phyloP scores from a whole-genome alignment of 495 filamentous ascomycete genomes.

The Aspergillus sclerotiicarbonarius region DNA sequence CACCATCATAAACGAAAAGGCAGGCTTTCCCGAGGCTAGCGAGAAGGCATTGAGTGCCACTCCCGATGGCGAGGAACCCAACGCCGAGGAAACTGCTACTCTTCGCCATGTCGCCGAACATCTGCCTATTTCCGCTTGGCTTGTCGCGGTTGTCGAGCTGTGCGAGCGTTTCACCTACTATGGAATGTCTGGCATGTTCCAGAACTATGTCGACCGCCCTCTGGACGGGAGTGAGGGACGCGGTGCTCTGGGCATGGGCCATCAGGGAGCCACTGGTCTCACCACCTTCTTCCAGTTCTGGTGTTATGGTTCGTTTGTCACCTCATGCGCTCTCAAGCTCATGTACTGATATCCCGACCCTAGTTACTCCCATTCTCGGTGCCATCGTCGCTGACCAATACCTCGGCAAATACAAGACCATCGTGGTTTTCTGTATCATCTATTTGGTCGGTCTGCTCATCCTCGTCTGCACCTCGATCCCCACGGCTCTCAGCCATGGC shows the following conservation, averaged over 20 bases:
- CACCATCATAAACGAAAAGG: slow-evolving; percentile 27
- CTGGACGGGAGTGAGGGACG: slow-evolving; percentile 45
- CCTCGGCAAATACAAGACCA: slow-evolving; percentile 69
- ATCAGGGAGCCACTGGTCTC: slow-evolving; percentile 56
- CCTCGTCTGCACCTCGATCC: slow-evolving; percentile 49
- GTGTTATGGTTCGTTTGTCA: slow-evolving; percentile 44
- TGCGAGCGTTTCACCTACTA: slow-evolving; percentile 71
- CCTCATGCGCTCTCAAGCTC: not conserved
- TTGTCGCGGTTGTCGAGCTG: slow-evolving; percentile 61
- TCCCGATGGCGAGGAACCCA: slow-evolving; percentile 52
- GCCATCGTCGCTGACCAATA: slow-evolving; percentile 65
- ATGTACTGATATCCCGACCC: slow-evolving; percentile 7
- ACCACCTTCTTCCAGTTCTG: slow-evolving; percentile 64
- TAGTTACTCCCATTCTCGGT: slow-evolving; percentile 56
- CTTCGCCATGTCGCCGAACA: slow-evolving; percentile 56
- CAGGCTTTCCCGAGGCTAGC: slow-evolving; percentile 23
- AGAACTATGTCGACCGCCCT: slow-evolving; percentile 59
- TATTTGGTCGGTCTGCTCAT: slow-evolving; percentile 49
- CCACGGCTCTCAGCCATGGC: slow-evolving; percentile 41
- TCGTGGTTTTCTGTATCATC: slow-evolving; percentile 53
- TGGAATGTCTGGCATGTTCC: slow-evolving; percentile 52
- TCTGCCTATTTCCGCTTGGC: slow-evolving; percentile 55
- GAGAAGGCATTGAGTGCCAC: slow-evolving; percentile 35
- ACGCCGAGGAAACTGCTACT: slow-evolving; percentile 48
- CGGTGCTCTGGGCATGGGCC: slow-evolving; percentile 56